A percentile compares a stretch with the other conserved stretches of the same genome.
Evolutionary conservation across 305 asterid genomes (phyloP).

Genomic region (Fraxinus greggii): DNA sequence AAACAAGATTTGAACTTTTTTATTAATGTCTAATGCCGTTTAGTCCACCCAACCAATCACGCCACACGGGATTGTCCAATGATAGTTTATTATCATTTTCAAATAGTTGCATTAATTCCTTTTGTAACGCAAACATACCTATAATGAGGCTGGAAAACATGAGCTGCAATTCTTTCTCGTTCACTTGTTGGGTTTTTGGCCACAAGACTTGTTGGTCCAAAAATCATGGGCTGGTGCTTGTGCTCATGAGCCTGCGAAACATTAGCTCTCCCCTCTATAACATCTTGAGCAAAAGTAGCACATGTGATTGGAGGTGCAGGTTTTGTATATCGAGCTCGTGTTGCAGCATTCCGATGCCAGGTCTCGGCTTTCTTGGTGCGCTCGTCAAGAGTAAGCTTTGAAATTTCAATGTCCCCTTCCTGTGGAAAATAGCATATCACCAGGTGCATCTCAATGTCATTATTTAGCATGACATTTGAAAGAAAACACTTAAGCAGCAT

Average conservation of each 20-base stretch:
- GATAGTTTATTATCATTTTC: background rate
- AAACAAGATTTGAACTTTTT: background rate
- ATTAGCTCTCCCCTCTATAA: conserved; percentile 79
- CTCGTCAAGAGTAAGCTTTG: conserved; percentile 65
- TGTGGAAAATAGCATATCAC: conserved; percentile 25
- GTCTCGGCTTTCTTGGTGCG: conserved; percentile 81
- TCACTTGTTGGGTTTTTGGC: conserved; percentile 75
- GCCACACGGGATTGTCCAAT: background rate
- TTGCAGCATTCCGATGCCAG: conserved; percentile 85
- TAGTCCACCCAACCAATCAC: background rate
- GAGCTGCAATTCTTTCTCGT: conserved; percentile 83
- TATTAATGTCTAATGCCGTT: background rate
- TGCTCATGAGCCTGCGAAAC: conserved; percentile 82
- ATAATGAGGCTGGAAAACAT: conserved; percentile 92
- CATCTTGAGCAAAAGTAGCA: conserved; percentile 98
- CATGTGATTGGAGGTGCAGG: conserved; percentile 92
- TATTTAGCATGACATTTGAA: conserved; percentile 1
- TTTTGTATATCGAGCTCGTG: conserved; percentile 57
- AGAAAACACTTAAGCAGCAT: background rate
- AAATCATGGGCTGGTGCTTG: conserved; percentile 88
- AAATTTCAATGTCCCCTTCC: conserved; percentile 67
- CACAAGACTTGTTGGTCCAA: conserved; percentile 90
- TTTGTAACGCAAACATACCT: conserved; percentile 39
- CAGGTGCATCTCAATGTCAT: conserved; percentile 9
- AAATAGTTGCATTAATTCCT: background rate